Conservation (phyloP, 768 basidiomycete species). For the Calocybe indica region DNA sequence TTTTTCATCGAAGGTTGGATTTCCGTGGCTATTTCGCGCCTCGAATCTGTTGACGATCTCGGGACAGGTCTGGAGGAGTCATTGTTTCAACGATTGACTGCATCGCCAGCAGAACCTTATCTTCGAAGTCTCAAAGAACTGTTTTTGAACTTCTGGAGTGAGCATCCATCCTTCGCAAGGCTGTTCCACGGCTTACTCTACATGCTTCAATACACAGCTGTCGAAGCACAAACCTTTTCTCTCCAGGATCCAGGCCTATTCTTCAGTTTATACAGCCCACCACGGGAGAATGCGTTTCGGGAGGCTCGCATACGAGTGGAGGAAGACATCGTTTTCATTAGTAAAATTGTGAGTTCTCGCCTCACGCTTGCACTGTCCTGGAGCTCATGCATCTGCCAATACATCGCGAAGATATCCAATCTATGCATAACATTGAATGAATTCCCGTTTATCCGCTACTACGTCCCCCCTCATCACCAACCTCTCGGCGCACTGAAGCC, state of each 20-base stretch:
- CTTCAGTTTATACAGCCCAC: slow-evolving; percentile 86
- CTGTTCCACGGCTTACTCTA: neutral
- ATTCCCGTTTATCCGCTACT: slow-evolving; percentile 90
- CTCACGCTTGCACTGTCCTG: neutral
- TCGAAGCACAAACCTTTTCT: slow-evolving; percentile 84
- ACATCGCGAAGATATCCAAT: slow-evolving; percentile 64
- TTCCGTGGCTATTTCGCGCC: neutral
- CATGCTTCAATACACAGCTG: slow-evolving; percentile 39
- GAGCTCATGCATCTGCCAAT: neutral
- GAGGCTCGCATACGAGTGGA: slow-evolving; percentile 71
- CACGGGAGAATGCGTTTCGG: slow-evolving; percentile 61
- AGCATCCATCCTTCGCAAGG: slow-evolving; percentile 19
- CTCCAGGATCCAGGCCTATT: slow-evolving; percentile 73
- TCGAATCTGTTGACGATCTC: neutral
- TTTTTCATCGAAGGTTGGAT: slow-evolving; percentile 84
- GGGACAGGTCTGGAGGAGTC: slow-evolving; percentile 66
- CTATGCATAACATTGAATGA: slow-evolving; percentile 88
- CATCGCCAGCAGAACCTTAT: slow-evolving; percentile 71
- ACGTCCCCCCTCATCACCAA: slow-evolving; percentile 73
- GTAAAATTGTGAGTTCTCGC: slow-evolving; percentile 51
- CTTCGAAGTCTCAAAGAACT: slow-evolving; percentile 80
- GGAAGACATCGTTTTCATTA: slow-evolving; percentile 77
- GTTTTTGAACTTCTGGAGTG: slow-evolving; percentile 91
- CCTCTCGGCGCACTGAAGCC: slow-evolving; percentile 84
- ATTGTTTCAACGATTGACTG: slow-evolving; percentile 68